Conservation (phyloP, 2,329 filamentous ascomycete species). For the Colletotrichum sp. region DNA sequence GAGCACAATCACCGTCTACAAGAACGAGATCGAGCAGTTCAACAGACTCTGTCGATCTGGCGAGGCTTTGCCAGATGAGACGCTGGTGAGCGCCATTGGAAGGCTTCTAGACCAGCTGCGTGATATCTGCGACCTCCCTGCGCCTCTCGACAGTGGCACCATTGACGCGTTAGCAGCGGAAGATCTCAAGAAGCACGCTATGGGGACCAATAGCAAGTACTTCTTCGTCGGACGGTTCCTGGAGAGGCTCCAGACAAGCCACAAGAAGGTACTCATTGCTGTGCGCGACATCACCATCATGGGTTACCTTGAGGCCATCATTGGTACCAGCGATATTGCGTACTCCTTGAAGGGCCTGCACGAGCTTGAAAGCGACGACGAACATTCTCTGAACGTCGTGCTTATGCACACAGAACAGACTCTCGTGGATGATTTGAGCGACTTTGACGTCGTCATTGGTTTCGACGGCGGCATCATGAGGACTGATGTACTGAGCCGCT, state of each 20-base stretch:
- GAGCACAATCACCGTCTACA: slow-evolving; percentile 50
- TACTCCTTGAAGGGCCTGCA: slow-evolving; percentile 37
- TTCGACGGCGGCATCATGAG: slow-evolving; percentile 57
- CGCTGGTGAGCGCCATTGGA: slow-evolving; percentile 50
- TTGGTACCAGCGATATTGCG: slow-evolving; percentile 43
- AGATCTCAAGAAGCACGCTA: slow-evolving; percentile 56
- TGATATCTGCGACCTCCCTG: slow-evolving; percentile 63
- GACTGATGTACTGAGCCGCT: slow-evolving; percentile 29
- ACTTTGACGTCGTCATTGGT: slow-evolving; percentile 57
- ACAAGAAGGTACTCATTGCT: slow-evolving; percentile 58
- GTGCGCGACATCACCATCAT: slow-evolving; percentile 54
- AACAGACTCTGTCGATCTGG: slow-evolving; percentile 25
- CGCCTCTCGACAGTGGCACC: slow-evolving; percentile 51
- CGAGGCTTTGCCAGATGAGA: slow-evolving; percentile 24
- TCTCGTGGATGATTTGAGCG: slow-evolving; percentile 38
- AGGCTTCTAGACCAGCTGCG: slow-evolving; percentile 55
- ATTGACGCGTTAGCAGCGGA: slow-evolving; percentile 40
- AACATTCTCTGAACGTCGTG: slow-evolving; percentile 39
- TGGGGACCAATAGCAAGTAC: slow-evolving; percentile 64
- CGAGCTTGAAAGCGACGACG: slow-evolving; percentile 35
- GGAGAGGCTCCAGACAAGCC: slow-evolving; percentile 43
- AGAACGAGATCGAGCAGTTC: slow-evolving; percentile 50
- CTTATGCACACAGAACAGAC: slow-evolving; percentile 46
- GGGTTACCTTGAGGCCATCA: slow-evolving; percentile 56
- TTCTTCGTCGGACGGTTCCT: slow-evolving; percentile 64